A percentile compares a stretch with the other conserved stretches of the same genome.
Evolutionary conservation across 116 monocot genomes (phyloP).

Genomic region (Thalassia testudinum): DNA sequence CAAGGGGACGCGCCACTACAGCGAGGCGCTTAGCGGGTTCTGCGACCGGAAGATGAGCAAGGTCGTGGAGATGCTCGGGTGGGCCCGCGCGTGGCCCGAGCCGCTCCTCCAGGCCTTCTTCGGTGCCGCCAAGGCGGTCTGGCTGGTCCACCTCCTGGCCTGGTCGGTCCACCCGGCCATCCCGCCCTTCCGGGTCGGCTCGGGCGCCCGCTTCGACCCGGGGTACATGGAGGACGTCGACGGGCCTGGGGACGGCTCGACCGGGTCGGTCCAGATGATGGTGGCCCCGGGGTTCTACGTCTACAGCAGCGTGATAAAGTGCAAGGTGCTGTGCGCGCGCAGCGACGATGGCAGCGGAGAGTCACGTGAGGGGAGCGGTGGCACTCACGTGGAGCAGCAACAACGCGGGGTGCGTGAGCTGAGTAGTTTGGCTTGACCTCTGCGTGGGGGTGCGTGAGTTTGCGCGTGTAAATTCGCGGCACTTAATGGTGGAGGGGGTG

Average conservation of each 20-base stretch:
- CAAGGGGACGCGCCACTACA: not conserved
- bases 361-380: no score
- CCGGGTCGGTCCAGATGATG: constrained; percentile 40
- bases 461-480: no score
- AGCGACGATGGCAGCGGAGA: no score
- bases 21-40: not conserved
- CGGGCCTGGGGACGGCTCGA: not conserved
- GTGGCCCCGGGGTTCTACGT: constrained; percentile 87
- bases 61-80: constrained; percentile 42
- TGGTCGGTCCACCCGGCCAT: constrained; percentile 48
- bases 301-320: constrained; percentile 49
- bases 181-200: constrained; percentile 33
- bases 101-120: constrained; percentile 66
- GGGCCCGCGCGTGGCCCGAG: constrained; percentile 58
- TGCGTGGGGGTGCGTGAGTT: no score
- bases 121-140: constrained; percentile 60
- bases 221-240: constrained; percentile 50
- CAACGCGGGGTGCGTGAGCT: no score
- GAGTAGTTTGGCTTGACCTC: no score
- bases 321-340: constrained; percentile 59
- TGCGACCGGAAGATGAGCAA: constrained; percentile 42
- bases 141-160: constrained; percentile 45
- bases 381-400: no score
- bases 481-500: no score
- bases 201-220: constrained; percentile 36